These are phyloP conservation scores for Colletotrichum sp. DNA, from an alignment of 2,329 filamentous ascomycete species.

Conservation along the genomic window DNA sequence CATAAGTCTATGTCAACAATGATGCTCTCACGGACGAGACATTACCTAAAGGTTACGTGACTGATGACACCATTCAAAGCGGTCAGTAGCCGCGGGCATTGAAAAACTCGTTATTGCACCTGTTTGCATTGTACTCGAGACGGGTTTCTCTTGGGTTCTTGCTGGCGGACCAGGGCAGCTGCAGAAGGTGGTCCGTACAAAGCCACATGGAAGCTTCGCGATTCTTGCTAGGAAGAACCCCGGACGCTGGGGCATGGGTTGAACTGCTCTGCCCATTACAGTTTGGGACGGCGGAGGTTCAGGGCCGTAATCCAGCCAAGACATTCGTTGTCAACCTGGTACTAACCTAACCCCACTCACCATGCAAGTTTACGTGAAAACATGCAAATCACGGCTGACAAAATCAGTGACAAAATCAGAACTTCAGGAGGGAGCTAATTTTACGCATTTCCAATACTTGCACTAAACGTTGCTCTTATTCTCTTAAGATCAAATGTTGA, in stretches of 20 bases:
- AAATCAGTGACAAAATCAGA: not conserved
- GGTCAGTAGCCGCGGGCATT: not conserved
- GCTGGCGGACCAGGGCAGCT: not conserved
- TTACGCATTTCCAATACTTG: not conserved
- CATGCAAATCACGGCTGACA: not conserved
- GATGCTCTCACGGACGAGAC: not conserved
- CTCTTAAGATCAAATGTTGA: not conserved
- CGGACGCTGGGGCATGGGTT: not conserved
- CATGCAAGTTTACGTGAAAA: not conserved
- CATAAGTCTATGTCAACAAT: not conserved
- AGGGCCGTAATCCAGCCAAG: not conserved
- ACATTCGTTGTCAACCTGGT: not conserved
- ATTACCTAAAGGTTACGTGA: slow-evolving; percentile 20
- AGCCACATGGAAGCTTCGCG: slow-evolving; percentile 4
- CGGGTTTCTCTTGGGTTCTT: not conserved
- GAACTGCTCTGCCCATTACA: not conserved
- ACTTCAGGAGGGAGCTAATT: fast-evolving
- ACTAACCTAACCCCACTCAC: not conserved
- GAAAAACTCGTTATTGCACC: not conserved
- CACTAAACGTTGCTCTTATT: not conserved
- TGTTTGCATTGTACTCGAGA: not conserved
- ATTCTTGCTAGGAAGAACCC: not conserved
- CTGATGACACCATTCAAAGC: not conserved
- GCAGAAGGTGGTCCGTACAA: not conserved
- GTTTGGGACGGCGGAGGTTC: not conserved